phyloP scores from a whole-genome alignment of 73 alveolate species.

The Uronychia setigera region DNA sequence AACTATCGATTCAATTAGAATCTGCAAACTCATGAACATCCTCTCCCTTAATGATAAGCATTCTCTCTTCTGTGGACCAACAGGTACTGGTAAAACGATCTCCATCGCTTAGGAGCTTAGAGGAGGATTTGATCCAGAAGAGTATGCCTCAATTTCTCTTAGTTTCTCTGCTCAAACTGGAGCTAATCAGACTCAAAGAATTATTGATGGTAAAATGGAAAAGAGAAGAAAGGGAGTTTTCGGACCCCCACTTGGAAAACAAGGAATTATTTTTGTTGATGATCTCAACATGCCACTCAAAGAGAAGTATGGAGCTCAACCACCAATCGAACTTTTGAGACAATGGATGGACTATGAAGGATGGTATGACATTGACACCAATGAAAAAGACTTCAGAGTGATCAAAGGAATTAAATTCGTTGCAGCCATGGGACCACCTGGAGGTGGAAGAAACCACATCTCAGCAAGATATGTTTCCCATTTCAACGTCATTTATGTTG shows the following conservation, averaged over 20 bases:
- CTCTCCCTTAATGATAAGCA: constrained; percentile 90
- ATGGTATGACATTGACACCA: constrained; percentile 97
- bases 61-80: constrained; percentile 97
- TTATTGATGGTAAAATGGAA: constrained; percentile 96
- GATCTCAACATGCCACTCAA: constrained; percentile 99
- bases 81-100: constrained; percentile 99
- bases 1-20: constrained; percentile 97
- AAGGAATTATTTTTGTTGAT: constrained; percentile 97
- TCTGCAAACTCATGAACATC: constrained; percentile 89
- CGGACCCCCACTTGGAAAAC: constrained; percentile 96
- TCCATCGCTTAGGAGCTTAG: constrained; percentile 84
- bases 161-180: constrained; percentile 99
- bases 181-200: constrained; percentile 97
- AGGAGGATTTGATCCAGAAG: constrained; percentile 82
- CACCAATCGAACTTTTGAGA: constrained; percentile 99
- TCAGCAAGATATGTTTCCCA: constrained; percentile 92
- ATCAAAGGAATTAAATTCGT: constrained; percentile 92
- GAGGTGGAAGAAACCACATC: constrained; percentile 97
- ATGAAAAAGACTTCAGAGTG: constrained; percentile 93
- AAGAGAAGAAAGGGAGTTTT: constrained; percentile 95
- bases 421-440: constrained; percentile 99
- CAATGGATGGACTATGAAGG: constrained; percentile 99
- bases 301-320: constrained; percentile 99
- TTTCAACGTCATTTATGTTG: constrained; percentile 92
- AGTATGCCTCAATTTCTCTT: constrained; percentile 79